Conservation (phyloP, 176 grass and related monocot species). For the Phragmites australis region DNA sequence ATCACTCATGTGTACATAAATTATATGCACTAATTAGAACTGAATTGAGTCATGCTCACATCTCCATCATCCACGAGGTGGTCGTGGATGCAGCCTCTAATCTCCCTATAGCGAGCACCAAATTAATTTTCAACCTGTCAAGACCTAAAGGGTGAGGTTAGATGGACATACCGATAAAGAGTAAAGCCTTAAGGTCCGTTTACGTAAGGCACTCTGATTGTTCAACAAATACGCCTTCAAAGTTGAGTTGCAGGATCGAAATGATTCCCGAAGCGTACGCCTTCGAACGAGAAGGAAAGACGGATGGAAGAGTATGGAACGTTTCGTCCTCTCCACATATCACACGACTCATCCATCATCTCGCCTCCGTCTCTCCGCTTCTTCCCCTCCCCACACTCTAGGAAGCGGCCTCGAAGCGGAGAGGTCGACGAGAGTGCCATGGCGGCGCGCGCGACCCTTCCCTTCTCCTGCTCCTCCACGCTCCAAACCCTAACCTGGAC, state of each 20-base stretch:
- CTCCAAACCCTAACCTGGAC: constrained; percentile 52
- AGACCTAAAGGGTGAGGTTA: no score
- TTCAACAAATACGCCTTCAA: background rate
- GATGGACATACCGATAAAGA: no score
- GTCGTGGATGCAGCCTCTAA: no score
- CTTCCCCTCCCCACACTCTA: constrained; percentile 17
- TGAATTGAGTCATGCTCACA: no score
- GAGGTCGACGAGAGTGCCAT: constrained; percentile 35
- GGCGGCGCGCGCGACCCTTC: constrained; percentile 47
- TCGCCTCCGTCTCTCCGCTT: background rate
- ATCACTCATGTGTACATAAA: no score
- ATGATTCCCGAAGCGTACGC: background rate
- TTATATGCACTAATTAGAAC: no score
- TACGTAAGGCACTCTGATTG: no score
- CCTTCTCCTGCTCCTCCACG: constrained; percentile 59
- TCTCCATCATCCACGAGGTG: no score
- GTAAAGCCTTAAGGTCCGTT: no score
- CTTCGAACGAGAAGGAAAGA: background rate
- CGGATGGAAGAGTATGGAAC: constrained; percentile 14
- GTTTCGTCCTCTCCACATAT: constrained; percentile 23
- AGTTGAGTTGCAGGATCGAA: fast-evolving
- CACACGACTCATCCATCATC: constrained; percentile 32
- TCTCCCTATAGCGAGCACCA: no score
- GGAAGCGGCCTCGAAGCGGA: background rate
- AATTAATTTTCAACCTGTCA: no score